Conservation (phyloP, 306 rosid species). For the Fagus crenata region DNA sequence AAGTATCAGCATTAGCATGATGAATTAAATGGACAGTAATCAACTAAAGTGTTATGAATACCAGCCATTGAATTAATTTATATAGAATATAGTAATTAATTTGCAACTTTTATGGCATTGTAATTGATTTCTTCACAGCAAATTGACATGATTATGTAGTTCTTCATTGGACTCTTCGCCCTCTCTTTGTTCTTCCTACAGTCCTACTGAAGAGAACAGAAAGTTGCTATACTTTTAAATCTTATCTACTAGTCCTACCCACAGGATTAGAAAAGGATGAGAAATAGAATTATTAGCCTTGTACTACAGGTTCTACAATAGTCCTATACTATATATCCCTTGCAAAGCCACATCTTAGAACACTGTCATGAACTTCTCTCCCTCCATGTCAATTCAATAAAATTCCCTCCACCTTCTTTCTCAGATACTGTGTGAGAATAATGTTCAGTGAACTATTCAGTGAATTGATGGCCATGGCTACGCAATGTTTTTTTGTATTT, state of each 20-base stretch:
- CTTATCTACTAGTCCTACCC: neutral
- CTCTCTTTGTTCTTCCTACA: neutral
- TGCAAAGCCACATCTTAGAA: neutral
- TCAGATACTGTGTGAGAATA: neutral
- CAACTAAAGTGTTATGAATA: neutral
- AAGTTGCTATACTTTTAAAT: neutral
- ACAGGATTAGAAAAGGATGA: neutral
- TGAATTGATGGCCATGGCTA: neutral
- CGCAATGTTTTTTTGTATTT: neutral
- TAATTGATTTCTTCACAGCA: neutral
- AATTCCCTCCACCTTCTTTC: neutral
- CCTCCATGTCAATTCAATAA: neutral
- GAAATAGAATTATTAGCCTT: neutral
- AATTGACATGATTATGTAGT: neutral
- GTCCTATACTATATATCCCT: neutral
- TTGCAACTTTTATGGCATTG: neutral
- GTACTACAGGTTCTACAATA: neutral
- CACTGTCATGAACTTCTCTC: neutral
- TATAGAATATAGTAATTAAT: neutral
- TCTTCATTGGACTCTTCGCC: neutral
- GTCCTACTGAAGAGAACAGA: neutral
- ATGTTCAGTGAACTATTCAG: no score
- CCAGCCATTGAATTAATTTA: neutral
- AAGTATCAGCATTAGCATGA: neutral
- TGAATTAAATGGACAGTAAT: neutral